A percentile compares a stretch with the other conserved stretches of the same genome.
phyloP scores from a whole-genome alignment of 139 green algal species.

The Closterium sp. region DNA sequence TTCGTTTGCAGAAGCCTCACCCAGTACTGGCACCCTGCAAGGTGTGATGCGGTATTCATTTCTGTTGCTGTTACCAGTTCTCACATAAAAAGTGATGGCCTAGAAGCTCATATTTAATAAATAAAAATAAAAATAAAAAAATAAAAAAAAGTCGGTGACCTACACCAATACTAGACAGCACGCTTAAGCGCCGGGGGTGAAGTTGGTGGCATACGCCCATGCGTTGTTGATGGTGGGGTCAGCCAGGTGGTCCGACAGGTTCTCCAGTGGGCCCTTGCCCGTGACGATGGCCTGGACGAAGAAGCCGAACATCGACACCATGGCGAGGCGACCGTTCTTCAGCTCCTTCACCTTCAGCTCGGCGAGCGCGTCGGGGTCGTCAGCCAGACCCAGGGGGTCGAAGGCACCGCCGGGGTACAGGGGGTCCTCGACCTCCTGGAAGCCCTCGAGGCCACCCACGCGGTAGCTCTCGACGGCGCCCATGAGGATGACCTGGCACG shows the following conservation, averaged over 20 bases:
- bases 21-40: no score
- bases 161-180: background rate
- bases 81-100: no score
- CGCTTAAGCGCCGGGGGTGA: constrained; percentile 21
- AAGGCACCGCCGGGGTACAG: constrained; percentile 72
- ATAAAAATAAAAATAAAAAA: no score
- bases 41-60: no score
- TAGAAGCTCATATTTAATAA: background rate
- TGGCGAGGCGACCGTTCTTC: constrained; percentile 86
- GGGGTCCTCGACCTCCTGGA: constrained; percentile 65
- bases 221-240: constrained; percentile 61
- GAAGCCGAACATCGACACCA: constrained; percentile 85
- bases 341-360: constrained; percentile 78
- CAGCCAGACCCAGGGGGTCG: constrained; percentile 81
- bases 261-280: constrained; percentile 70
- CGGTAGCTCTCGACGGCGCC: constrained; percentile 85
- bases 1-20: no score
- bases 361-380: constrained; percentile 85
- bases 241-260: constrained; percentile 72
- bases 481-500: constrained; percentile 56
- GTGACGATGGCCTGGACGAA: constrained; percentile 76
- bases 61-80: no score
- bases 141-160: no score
- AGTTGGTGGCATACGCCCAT: constrained; percentile 71
- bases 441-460: constrained; percentile 76